These are phyloP conservation scores for Coniella vitis DNA, from an alignment of 2,329 filamentous ascomycete genomes.

Conservation along the genomic window DNA sequence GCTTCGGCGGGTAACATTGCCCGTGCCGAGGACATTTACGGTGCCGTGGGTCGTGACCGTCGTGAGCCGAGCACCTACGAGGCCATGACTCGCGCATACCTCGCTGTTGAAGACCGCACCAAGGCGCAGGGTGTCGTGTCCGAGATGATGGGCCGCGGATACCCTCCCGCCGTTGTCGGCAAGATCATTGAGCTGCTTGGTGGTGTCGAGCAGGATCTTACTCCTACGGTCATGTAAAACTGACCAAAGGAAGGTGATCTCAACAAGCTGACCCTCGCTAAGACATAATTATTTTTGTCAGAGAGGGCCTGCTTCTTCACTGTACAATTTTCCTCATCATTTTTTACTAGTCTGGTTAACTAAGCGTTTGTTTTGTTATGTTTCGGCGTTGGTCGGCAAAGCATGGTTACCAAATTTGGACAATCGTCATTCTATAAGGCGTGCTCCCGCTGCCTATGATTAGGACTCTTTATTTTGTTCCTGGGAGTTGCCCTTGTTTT, in stretches of 20 bases:
- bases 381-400: too few relatives aligned
- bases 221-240: constrained; percentile 9
- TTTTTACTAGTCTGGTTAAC: too few relatives aligned
- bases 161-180: constrained; percentile 83
- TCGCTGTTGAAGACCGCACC: constrained; percentile 73
- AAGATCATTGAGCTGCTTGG: constrained; percentile 90
- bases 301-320: background rate
- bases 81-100: constrained; percentile 91
- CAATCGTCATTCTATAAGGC: too few relatives aligned
- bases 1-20: constrained; percentile 73
- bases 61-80: constrained; percentile 98
- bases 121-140: constrained; percentile 72
- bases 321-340: too few relatives aligned
- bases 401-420: too few relatives aligned
- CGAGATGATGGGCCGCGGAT: constrained; percentile 86
- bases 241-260: too few relatives aligned
- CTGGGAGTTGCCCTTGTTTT: too few relatives aligned
- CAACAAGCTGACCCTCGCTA: too few relatives aligned
- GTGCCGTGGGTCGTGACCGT: constrained; percentile 66
- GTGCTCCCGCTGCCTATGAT: too few relatives aligned
- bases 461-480: too few relatives aligned
- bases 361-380: background rate
- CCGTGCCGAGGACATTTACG: constrained; percentile 74
- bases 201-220: constrained; percentile 39
- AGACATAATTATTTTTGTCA: too few relatives aligned